Percentiles rank a stretch among this genome's conserved stretches.
phyloP scores from a whole-genome alignment of 2,329 filamentous ascomycete genomes.

The Lanzia echinophila region DNA sequence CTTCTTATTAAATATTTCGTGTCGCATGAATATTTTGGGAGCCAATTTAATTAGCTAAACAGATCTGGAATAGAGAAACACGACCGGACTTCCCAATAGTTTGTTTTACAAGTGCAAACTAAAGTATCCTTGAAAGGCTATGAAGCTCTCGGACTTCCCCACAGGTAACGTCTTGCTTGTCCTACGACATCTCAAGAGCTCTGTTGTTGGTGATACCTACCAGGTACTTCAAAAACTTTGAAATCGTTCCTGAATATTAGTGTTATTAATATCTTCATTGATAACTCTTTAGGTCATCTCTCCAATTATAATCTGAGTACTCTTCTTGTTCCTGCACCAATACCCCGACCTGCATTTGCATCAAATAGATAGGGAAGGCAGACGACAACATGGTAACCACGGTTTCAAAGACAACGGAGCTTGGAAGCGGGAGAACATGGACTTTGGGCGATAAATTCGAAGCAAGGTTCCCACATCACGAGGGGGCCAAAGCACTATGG shows the following conservation, averaged over 20 bases:
- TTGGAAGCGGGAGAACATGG: slow-evolving; percentile 5
- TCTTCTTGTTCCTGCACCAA: not conserved
- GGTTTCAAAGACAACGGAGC: not conserved
- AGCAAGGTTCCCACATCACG: slow-evolving; percentile 18
- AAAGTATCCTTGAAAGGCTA: not conserved
- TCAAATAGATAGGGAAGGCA: not conserved
- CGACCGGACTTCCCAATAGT: not conserved
- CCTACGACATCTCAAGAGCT: not conserved
- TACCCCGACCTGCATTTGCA: not conserved
- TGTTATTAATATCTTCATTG: no score
- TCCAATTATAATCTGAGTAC: no score
- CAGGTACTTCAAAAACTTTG: no score
- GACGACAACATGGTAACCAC: not conserved
- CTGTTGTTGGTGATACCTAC: no score
- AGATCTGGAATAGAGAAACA: not conserved
- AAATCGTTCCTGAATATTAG: no score
- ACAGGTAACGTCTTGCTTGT: not conserved
- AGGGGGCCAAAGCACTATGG: slow-evolving; percentile 55
- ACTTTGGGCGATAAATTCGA: slow-evolving; percentile 9
- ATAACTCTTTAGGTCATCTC: no score
- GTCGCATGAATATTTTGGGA: no score
- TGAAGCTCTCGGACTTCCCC: not conserved
- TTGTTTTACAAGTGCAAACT: not conserved
- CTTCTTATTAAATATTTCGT: no score
- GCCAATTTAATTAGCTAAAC: no score